Evolutionary conservation across 352 stramenopile species (phyloP).

Genomic region (Pythium vanterpoolii): DNA sequence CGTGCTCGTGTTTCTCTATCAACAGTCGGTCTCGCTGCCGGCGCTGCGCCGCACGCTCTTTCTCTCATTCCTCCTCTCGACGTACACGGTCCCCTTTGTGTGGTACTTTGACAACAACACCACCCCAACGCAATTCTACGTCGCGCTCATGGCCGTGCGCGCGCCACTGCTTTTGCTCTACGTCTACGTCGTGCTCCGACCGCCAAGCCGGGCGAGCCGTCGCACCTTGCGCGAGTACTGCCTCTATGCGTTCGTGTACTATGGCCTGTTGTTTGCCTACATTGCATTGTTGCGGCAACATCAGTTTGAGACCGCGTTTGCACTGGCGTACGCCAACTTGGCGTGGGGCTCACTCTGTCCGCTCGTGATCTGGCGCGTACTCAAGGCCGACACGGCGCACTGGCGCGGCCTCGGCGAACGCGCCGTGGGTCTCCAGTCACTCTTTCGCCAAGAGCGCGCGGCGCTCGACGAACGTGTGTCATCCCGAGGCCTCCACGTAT

Average conservation of each 20-base stretch:
- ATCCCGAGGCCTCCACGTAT: conserved; percentile 48
- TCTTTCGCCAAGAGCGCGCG: conserved; percentile 29
- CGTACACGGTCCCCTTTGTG: conserved; percentile 51
- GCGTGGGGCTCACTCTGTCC: conserved; percentile 53
- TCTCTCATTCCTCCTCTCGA: conserved; percentile 41
- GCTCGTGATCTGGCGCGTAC: conserved; percentile 50
- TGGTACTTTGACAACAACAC: conserved; percentile 28
- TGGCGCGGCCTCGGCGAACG: conserved; percentile 45
- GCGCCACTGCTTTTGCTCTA: conserved; percentile 34
- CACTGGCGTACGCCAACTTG: conserved; percentile 34
- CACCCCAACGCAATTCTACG: background rate
- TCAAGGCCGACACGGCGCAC: conserved; percentile 34
- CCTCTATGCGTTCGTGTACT: conserved; percentile 35
- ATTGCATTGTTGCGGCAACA: conserved; percentile 32
- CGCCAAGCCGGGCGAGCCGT: conserved; percentile 40
- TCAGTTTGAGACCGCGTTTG: conserved; percentile 29
- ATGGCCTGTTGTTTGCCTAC: conserved; percentile 13
- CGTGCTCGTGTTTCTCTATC: conserved; percentile 55
- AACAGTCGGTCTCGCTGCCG: conserved; percentile 52
- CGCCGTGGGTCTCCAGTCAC: conserved; percentile 45
- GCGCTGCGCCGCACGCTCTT: conserved; percentile 42
- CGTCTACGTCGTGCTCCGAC: conserved; percentile 36
- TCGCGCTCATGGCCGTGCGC: conserved; percentile 31
- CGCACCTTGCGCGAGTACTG: conserved; percentile 57
- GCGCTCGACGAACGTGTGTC: conserved; percentile 27